phyloP scores from a whole-genome alignment of 2,329 filamentous ascomycete genomes.

The Aureobasidium sp. region DNA sequence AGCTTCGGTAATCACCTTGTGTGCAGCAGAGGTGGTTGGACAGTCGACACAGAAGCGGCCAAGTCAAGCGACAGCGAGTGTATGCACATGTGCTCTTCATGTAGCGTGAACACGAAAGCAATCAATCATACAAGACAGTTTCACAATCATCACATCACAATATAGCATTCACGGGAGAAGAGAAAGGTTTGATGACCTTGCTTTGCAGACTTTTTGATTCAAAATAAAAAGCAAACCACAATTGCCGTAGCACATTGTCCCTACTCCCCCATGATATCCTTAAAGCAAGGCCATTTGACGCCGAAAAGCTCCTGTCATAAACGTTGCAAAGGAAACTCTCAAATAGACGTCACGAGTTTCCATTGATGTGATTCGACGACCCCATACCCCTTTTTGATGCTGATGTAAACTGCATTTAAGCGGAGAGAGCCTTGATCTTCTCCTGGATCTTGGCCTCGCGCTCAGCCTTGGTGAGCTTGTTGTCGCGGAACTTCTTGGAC shows the following conservation, averaged over 20 bases:
- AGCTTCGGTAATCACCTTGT: neutral
- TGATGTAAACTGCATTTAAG: constrained; percentile 13
- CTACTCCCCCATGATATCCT: constrained; percentile 14
- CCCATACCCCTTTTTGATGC: constrained; percentile 16
- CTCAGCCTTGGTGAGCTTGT: constrained; percentile 78
- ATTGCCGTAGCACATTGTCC: constrained; percentile 15
- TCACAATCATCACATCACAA: neutral
- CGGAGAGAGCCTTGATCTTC: constrained; percentile 73
- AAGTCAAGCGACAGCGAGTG: no score
- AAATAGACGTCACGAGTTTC: neutral
- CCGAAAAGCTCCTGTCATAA: constrained; percentile 16
- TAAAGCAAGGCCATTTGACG: constrained; percentile 16
- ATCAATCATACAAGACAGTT: no score
- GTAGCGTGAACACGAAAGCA: no score
- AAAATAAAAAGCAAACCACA: constrained; percentile 12
- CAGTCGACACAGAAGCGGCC: no score
- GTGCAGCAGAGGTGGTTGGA: neutral
- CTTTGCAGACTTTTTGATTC: constrained; percentile 17
- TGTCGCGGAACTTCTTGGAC: constrained; percentile 77
- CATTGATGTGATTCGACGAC: neutral
- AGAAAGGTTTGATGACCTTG: constrained; percentile 16
- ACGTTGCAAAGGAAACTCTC: constrained; percentile 5
- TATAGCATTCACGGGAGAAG: neutral
- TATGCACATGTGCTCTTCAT: neutral
- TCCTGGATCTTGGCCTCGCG: constrained; percentile 76